Base-by-base conservation (phyloP, 257 asterid species). In the Petunia secreta region DNA sequence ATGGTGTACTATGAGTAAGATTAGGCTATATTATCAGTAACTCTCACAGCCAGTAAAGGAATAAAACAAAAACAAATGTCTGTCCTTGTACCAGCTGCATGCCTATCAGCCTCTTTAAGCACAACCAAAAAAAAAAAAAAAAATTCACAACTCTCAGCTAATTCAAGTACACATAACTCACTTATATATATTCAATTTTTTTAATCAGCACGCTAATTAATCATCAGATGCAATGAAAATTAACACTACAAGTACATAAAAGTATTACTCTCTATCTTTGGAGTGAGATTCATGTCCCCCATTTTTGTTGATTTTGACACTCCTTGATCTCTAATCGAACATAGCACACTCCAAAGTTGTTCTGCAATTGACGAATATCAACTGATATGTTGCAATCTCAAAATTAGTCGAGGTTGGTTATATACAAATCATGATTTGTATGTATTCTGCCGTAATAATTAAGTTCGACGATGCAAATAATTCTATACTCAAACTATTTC, bases 1-100 rank as follows among this genome's bases (percentile, higher is more conserved):
- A 69, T 48, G 44, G 40, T 50, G 77, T 71, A 25, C 6, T 48
- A 25, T 10, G 44, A 71, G 77, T 71, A 50, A 71, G 60, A 48
- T 69, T 34, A 50, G 59, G 60, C 48, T 25, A 71, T 48, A 48
- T 50, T 57, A 14, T 25, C 63, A 57, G 63, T 57, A 57, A 57
- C 6, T 57, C 63, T 2, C 5, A 15, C 5, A 15, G 36, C 63
- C 63, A 25, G 3, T 50, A 50, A 52, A 34, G 62, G 77, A 13
- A 10, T 69, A 69, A 6, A 4, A 10, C 25, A 5, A 10, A 63
- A 63, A 1, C 34, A 14, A 62, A 48, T 67, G 62, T 73, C 44
- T 50, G 62, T 73, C 25, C 77, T 50, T 73, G 44, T 50, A 25
- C 11, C 52, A 25, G 25, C 62, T 48, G 11, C 60, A 50, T 50